Evolutionary conservation across 805 yeast species (phyloP).

Genomic region (Yamadazyma olivae): DNA sequence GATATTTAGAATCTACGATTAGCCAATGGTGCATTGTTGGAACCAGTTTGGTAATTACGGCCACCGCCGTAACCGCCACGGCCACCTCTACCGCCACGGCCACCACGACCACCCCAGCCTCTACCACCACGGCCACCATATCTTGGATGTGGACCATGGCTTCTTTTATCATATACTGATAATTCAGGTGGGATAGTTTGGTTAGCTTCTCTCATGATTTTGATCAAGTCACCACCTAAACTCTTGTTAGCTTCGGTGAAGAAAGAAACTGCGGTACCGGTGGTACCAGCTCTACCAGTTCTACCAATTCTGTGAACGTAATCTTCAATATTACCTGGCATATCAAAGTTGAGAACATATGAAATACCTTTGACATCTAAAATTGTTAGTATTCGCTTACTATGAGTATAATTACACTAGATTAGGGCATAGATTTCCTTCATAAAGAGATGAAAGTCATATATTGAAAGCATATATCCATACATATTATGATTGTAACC

Average conservation of each 20-base stretch:
- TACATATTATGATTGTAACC: slow-evolving; percentile 5
- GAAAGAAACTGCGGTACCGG: slow-evolving; percentile 92
- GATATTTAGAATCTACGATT: slow-evolving; percentile 41
- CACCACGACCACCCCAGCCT: slow-evolving; percentile 56
- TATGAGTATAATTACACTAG: not conserved
- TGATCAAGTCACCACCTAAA: slow-evolving; percentile 86
- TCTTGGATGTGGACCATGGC: slow-evolving; percentile 54
- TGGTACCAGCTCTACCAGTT: slow-evolving; percentile 98
- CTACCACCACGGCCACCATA: no score
- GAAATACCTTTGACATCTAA: slow-evolving; percentile 97
- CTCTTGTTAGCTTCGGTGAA: slow-evolving; percentile 86
- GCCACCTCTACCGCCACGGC: slow-evolving; percentile 48
- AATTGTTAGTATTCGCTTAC: slow-evolving; percentile 25
- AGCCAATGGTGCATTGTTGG: slow-evolving; percentile 47
- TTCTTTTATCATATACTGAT: slow-evolving; percentile 59
- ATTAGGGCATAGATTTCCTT: slow-evolving; percentile 5
- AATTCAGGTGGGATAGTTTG: slow-evolving; percentile 84
- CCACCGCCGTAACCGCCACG: slow-evolving; percentile 40
- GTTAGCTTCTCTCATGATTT: slow-evolving; percentile 92
- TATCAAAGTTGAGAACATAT: slow-evolving; percentile 89
- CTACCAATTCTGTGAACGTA: slow-evolving; percentile 99
- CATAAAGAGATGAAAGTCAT: slow-evolving; percentile 4
- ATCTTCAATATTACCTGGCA: slow-evolving; percentile 98
- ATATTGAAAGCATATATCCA: slow-evolving; percentile 6
- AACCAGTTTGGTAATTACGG: slow-evolving; percentile 40